Conservation (phyloP, 1,284 basidiomycete species). For the Porogramme epimiltina region DNA sequence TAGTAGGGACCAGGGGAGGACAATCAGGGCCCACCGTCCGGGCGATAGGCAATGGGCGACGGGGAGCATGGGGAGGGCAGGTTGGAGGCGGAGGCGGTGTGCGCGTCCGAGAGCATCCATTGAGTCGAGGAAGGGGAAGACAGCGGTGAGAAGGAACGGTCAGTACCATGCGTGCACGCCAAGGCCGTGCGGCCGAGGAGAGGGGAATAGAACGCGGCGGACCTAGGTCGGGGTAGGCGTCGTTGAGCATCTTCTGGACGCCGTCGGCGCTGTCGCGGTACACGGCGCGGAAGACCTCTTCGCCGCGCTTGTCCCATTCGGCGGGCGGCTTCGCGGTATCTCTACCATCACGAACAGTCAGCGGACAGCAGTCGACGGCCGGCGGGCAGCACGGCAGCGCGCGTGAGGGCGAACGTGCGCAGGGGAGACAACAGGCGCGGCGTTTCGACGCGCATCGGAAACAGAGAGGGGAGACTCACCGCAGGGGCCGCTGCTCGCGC, state of each 20-base stretch:
- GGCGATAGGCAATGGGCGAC: no score
- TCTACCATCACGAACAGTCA: slow-evolving; percentile 35
- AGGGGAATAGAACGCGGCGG: slow-evolving; percentile 3
- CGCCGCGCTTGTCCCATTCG: slow-evolving; percentile 44
- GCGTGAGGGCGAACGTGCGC: no score
- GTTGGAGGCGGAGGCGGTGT: no score
- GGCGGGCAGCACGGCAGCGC: neutral
- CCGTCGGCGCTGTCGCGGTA: slow-evolving; percentile 52
- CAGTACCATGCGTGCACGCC: slow-evolving; percentile 4
- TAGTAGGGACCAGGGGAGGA: no score
- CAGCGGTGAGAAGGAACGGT: neutral
- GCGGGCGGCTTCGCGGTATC: slow-evolving; percentile 38
- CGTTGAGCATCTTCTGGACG: slow-evolving; percentile 43
- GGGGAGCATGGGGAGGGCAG: no score
- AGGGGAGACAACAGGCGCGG: no score
- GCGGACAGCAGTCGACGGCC: no score
- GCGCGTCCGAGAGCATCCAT: neutral
- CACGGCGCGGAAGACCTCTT: slow-evolving; percentile 43
- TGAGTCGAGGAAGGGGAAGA: neutral
- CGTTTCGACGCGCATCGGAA: no score
- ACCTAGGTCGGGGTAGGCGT: slow-evolving; percentile 64
- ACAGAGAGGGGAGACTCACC: slow-evolving; percentile 24
- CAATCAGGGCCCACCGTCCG: no score
- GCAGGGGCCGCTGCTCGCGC: slow-evolving; percentile 30
- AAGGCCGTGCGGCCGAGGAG: no score